phyloP scores from a whole-genome alignment of 2,329 filamentous ascomycete species.

The Aureobasidium pullulans region DNA sequence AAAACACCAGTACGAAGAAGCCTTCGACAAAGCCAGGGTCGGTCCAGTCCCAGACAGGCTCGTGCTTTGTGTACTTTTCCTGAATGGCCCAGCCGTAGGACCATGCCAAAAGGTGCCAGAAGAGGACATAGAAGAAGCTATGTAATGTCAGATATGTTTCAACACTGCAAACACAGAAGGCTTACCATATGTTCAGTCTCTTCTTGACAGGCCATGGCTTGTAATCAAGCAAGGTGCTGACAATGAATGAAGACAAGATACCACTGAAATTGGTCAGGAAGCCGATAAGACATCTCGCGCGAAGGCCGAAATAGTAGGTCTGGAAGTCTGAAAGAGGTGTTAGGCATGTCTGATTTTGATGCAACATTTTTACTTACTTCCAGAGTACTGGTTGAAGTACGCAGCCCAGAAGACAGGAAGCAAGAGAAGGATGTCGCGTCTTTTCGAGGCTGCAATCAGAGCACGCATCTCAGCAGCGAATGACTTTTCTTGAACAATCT shows the following conservation, averaged over 20 bases:
- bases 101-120: conserved; percentile 39
- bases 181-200: conserved; percentile 27
- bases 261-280: conserved; percentile 37
- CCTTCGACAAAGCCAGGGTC: conserved; percentile 39
- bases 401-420: conserved; percentile 39
- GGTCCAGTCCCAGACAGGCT: conserved; percentile 39
- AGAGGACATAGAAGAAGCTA: conserved; percentile 35
- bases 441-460: conserved; percentile 26
- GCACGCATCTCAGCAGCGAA: conserved; percentile 35
- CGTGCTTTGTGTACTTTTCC: conserved; percentile 38
- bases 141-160: neutral
- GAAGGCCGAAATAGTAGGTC: conserved; percentile 41
- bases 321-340: conserved; percentile 36
- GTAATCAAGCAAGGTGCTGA: conserved; percentile 40
- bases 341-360: neutral
- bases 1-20: conserved; percentile 43
- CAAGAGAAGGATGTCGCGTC: conserved; percentile 32
- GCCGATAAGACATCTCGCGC: conserved; percentile 41
- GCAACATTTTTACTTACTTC: conserved; percentile 15
- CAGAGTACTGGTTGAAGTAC: conserved; percentile 39
- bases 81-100: conserved; percentile 43
- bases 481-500: conserved; percentile 30
- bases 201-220: conserved; percentile 35
- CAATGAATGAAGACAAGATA: conserved; percentile 39
- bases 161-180: neutral